Evolutionary conservation across 1,139 yeast genomes (phyloP), one percentile per base, ranked within the genome.

Genomic region (Saccharomyces hybrid): DNA sequence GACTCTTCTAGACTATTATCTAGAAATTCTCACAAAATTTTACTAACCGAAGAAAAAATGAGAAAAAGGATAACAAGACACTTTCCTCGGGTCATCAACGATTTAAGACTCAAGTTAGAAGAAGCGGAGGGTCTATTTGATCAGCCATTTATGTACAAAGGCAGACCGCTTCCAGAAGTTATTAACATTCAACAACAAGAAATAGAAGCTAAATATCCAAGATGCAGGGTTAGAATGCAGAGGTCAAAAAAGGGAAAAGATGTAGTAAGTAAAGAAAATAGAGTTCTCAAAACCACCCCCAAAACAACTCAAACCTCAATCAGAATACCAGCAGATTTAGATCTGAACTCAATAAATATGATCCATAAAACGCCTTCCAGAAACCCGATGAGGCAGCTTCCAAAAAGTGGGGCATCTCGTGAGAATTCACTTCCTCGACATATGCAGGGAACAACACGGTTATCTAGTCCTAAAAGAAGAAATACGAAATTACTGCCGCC

Each of bases 1-100:
- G 95, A 93, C 66, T 84, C 97, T 0, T 83, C 95, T 0, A 77
- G 98, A 58, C 75, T 91, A 46, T 73, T 87, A 52, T 80, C 87
- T 58, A 81, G 88, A 63, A 84, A 89, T 59, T 86, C 93, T 2
- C 91, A 95, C 60, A 84, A 84, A 57, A 84, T 90, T 29, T 73
- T 91, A 54, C 76, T 88, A 57, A 80, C 86, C 57, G 98, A 93
- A 68, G 97, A 90, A 64, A 84, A 80, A 64, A 76, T 83, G 47
- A 75, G 97, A 53, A 85, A 86, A 62, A 78, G 79, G 54, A 75
- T 91, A 5, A 74, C 81, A 29, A 83, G 82, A 62, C 79, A 79
- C 60, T 73, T 88, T 63, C 98, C 98, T 0, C 75, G 75, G 46
- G 74, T 86, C 0, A 71, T 88, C 8, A 72, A 73, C 2, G 78